Evolutionary conservation across 805 yeast genomes (phyloP), one percentile per base, ranked within the genome.

Genomic region (Blastobotrys americana): DNA sequence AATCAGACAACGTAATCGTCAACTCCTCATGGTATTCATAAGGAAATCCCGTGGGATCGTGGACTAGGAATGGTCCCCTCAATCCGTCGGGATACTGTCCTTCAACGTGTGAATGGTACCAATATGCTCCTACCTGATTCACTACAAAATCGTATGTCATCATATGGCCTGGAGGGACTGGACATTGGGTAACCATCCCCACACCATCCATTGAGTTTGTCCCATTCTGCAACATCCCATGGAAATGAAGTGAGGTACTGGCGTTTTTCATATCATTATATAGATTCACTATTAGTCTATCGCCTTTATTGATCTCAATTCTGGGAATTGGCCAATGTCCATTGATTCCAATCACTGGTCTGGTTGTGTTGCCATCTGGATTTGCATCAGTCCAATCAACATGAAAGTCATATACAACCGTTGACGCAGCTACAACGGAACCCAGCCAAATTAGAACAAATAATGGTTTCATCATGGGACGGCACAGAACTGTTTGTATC

Each of bases 21-120:
- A 78, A 70, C 57, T 89, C 96, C 62, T 85, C 93, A 60, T 86
- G 96, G 48, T 65, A 55, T 39, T 56, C 51, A 61, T 75, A 83
- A 20, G 85, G 83, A 57, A 75, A 78, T 15, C 71, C 71, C 34
- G 74, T 77, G 36, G 74, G 78, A 53, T 80, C 84, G 55, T 82
- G 81, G 55, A 93, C 81, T 52, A 93, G 73, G 52, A 90, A 76
- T 21, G 69, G 57, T 40, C 65, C 71, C 23, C 73, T 63, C 44
- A 68, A 60, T 61, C 98, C 98, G 61, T 93, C 97, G 64, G 93
- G 89, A 57, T 88, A 88, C 66, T 89, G 95, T 55, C 89, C 90
- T 19, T 73, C 66, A 31, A 89, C 78, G 68, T 93, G 98, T 23
- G 97, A 86, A 66, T 93, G 98, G 72, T 90, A 93, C 98, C 98